A percentile compares a stretch with the other conserved stretches of the same genome.
Evolutionary conservation across 805 yeast genomes (phyloP).

Genomic region (Komagataella kurtzmanii): DNA sequence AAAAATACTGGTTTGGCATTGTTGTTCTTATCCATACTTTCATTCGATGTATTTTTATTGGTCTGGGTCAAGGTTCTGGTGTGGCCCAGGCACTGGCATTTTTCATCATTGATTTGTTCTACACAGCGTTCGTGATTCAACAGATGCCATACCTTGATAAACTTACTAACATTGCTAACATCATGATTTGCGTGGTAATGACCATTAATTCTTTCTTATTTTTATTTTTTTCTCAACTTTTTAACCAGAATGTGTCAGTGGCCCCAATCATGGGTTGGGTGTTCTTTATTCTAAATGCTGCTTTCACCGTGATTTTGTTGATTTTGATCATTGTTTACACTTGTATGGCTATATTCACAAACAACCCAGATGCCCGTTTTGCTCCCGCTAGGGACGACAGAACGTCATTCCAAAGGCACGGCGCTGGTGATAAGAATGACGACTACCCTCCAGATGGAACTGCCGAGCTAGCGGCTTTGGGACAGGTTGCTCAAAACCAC

Average conservation of each 20-base stretch:
- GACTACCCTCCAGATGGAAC: slow-evolving; percentile 15
- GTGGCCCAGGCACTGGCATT: slow-evolving; percentile 68
- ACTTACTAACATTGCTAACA: slow-evolving; percentile 68
- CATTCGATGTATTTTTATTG: slow-evolving; percentile 59
- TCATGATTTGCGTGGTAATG: slow-evolving; percentile 57
- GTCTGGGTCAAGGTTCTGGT: slow-evolving; percentile 70
- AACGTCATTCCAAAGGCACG: slow-evolving; percentile 58
- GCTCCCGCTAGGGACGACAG: slow-evolving; percentile 88
- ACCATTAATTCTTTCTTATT: slow-evolving; percentile 75
- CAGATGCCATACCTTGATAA: slow-evolving; percentile 70
- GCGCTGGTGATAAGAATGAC: background rate
- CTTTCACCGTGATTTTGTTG: slow-evolving; percentile 65
- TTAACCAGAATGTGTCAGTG: slow-evolving; percentile 69
- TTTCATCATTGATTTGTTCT: slow-evolving; percentile 64
- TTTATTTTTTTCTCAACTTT: slow-evolving; percentile 73
- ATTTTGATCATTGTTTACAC: slow-evolving; percentile 57
- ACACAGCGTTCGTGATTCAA: slow-evolving; percentile 48
- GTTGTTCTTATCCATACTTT: slow-evolving; percentile 48
- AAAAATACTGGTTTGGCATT: slow-evolving; percentile 71
- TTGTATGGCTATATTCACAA: slow-evolving; percentile 49
- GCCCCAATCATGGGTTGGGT: slow-evolving; percentile 85
- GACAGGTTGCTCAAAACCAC: slow-evolving; percentile 74
- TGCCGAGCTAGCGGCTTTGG: slow-evolving; percentile 56
- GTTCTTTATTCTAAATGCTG: slow-evolving; percentile 81
- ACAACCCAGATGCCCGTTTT: slow-evolving; percentile 81